Evolutionary conservation across 345 rosid species (phyloP), one percentile per base, ranked within the genome.

Genomic region (Gynandropsis gynandra): DNA sequence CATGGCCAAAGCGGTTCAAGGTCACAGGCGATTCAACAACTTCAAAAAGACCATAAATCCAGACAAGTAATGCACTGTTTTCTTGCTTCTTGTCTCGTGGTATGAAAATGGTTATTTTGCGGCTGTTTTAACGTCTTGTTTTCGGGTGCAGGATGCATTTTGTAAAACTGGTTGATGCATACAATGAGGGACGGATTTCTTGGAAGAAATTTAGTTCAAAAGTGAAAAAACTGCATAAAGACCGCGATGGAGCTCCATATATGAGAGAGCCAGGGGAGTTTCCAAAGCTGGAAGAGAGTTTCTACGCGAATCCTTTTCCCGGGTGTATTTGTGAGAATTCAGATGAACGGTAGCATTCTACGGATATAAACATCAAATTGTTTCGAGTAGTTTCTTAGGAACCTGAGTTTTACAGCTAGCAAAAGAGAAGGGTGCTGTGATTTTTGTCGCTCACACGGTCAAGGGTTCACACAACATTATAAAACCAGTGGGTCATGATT

Each of bases 1-100:
- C 67, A 87, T 90, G 98, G 98, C 98, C 15, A 90, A 90, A 81
- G 96, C 98, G 11, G 89, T 87, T 50, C 87, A 90, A 72, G 96
- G 96, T 63, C 98, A 90, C 59, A 66, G 98, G 68, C 72, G 92
- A 45, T 87, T 80, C 45, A 92, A 82, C 72, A 64, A 79, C 68
- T 90, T 90, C 71, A 82, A 73, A 78, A 90, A 80, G 67, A 90
- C 96, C 7, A 80, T 90, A 62, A 79, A 50, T 67, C 98, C 96
- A 16, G 96, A 90, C 80, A 87, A 64, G 98, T 84, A 78, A 74
- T 34, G 4, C 38, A n/a, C 32, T 5, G 0, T 13, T 29, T 15
- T 15, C 54, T 29, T 16, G n/a, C 13, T 27, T 5, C 47, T 29
- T 8, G 36, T 54, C 55, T 43, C 20, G 32, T 4, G 33, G 31